Base-by-base conservation (phyloP, 441 rosid species). In the Populus hybrid region DNA sequence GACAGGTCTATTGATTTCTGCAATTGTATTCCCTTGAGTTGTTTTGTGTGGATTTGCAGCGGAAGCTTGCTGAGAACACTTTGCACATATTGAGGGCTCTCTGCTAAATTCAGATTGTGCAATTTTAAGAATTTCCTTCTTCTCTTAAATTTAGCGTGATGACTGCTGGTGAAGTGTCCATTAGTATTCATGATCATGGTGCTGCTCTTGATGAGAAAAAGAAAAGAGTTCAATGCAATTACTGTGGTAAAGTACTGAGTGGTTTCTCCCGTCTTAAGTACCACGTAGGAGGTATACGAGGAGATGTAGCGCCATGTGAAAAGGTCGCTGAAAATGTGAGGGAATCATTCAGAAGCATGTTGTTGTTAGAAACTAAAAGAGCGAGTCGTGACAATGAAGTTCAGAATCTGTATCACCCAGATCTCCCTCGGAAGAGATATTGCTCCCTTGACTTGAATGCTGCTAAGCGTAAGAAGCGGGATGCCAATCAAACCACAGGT, bases 271-370 rank as follows among this genome's bases (percentile, higher is more conserved):
- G 87, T 78, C 86, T 90, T 67, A 86, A 75, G 81, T 64, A 1
- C 59, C 94, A 92, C 84, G 75, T 92, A 78, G 93, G 86, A 74
- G 89, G 88, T 75, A 31, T 89, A 63, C 74, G 82, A 6, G 82
- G 71, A 71, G 83, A 84, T 28, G 90, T 84, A 16, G 28, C 35
- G 36, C 74, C 83, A 68, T 90, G 93, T 64, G 77, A 72, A 53
- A 78, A 78, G 72, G 91, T 88, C 81, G 78, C 93, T 3, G 72
- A 56, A 72, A 61, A 67, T 68, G 81, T 88, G 33, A 86, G 71
- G 83, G 80, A 79, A 63, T 6, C 65, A 53, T 86, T 87, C 68
- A 78, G 82, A 71, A 73, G 18, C 21, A 16, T 24, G 56, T 69
- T 77, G n/a, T 63, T 14, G n/a, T n/a, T n/a, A 14, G 68, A 84